A percentile compares a stretch with the other conserved stretches of the same genome.
These are phyloP conservation scores for Fusarium tjaetaba DNA, from an alignment of 2,329 filamentous ascomycete genomes.

Conservation along the genomic window DNA sequence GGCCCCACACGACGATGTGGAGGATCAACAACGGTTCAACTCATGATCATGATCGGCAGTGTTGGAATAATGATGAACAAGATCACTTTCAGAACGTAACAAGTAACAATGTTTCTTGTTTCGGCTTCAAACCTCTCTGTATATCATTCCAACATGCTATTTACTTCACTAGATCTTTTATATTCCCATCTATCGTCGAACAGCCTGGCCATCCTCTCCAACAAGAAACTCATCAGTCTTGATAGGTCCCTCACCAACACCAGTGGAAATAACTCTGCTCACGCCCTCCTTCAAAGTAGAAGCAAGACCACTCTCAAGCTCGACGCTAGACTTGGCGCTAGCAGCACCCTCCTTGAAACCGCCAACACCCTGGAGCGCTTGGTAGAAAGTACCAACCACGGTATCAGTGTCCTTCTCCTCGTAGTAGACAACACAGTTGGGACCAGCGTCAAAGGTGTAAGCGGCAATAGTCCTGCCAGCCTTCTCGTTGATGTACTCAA, in stretches of 20 bases:
- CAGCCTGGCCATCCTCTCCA: conserved; percentile 68
- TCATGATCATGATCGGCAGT: background rate
- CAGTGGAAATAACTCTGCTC: conserved; percentile 88
- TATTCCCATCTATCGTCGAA: conserved; percentile 43
- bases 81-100: too few species aligned
- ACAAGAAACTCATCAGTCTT: conserved; percentile 83
- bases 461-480: conserved; percentile 85
- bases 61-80: background rate
- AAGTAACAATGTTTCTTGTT: background rate
- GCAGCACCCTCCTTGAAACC: conserved; percentile 75
- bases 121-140: background rate
- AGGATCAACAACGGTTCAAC: background rate
- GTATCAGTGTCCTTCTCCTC: conserved; percentile 78
- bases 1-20: conserved; percentile 11
- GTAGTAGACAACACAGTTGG: conserved; percentile 97
- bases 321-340: conserved; percentile 63
- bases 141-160: conserved; percentile 2
- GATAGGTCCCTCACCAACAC: conserved; percentile 88
- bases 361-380: conserved; percentile 67
- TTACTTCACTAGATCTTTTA: conserved; percentile 5
- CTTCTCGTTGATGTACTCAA: conserved; percentile 86
- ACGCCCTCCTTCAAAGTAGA: conserved; percentile 79
- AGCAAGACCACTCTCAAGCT: conserved; percentile 73
- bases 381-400: conserved; percentile 83
- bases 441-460: conserved; percentile 97